These are phyloP conservation scores for Tylopilus intermedius DNA, from an alignment of 768 basidiomycete species.

Conservation along the genomic window DNA sequence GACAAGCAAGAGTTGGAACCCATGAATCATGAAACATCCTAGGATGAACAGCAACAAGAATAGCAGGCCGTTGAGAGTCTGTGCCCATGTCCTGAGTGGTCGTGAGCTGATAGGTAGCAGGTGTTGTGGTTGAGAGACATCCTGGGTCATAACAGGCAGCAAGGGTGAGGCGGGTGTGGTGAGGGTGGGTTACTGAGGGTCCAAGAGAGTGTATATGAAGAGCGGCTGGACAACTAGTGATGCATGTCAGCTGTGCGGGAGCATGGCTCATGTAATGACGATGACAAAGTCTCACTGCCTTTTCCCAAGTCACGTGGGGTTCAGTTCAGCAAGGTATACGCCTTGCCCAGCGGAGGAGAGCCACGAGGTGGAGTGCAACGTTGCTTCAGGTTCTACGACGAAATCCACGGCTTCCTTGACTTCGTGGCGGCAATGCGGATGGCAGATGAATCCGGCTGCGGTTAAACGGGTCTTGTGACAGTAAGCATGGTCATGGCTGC, in stretches of 20 bases:
- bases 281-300: conserved; percentile 10
- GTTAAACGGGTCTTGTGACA: conserved; percentile 24
- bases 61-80: conserved; percentile 43
- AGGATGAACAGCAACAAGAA: conserved; percentile 56
- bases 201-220: conserved; percentile 9
- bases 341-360: no score
- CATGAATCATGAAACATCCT: conserved; percentile 66
- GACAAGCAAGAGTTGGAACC: conserved; percentile 66
- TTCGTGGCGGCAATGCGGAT: no score
- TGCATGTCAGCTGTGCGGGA: background rate
- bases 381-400: no score
- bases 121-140: conserved; percentile 26
- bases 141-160: conserved; percentile 18
- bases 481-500: conserved; percentile 32
- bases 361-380: no score
- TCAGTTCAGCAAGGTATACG: background rate
- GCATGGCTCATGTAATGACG: conserved; percentile 13
- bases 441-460: conserved; percentile 19
- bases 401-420: no score
- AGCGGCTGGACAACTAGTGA: background rate
- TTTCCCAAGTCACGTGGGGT: conserved; percentile 16
- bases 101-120: conserved; percentile 51
- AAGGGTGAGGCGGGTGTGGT: background rate
- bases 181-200: background rate
- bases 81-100: conserved; percentile 49